phyloP scores from a whole-genome alignment of 2,329 filamentous ascomycete species.

The Aspergillus nomiae region DNA sequence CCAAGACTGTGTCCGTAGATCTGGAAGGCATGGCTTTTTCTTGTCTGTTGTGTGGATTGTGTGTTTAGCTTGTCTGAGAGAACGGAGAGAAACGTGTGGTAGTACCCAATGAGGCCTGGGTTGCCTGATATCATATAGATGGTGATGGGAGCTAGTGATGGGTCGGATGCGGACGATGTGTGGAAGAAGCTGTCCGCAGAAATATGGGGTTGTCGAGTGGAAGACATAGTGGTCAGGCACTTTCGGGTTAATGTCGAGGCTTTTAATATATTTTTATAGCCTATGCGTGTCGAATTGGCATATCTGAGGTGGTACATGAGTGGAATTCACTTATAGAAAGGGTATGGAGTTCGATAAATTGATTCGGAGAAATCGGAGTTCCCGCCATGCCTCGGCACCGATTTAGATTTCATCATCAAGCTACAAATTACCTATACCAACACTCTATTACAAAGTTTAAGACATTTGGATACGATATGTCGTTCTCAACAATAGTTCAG shows the following conservation, averaged over 20 bases:
- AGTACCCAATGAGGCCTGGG: slow-evolving; percentile 54
- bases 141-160: slow-evolving; percentile 20
- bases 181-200: slow-evolving; percentile 35
- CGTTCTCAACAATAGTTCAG: background rate
- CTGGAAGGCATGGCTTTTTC: slow-evolving; percentile 17
- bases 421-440: background rate
- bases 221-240: background rate
- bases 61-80: slow-evolving; percentile 29
- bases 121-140: slow-evolving; percentile 55
- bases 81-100: slow-evolving; percentile 45
- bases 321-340: background rate
- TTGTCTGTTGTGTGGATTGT: background rate
- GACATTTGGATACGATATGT: background rate
- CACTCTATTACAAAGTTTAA: background rate
- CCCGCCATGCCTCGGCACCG: background rate
- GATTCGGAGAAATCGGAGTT: background rate
- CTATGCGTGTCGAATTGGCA: background rate
- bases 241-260: background rate
- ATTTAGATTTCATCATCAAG: background rate
- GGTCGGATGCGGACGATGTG: slow-evolving; percentile 6
- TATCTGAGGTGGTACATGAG: background rate
- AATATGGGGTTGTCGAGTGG: slow-evolving; percentile 23
- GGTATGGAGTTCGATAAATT: background rate
- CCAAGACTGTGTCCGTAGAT: slow-evolving; percentile 39
- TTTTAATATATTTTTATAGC: background rate